Evolutionary conservation across 163 green algal species (phyloP), one percentile per base, ranked within the genome.

Genomic region (Scenedesmus sp.): DNA sequence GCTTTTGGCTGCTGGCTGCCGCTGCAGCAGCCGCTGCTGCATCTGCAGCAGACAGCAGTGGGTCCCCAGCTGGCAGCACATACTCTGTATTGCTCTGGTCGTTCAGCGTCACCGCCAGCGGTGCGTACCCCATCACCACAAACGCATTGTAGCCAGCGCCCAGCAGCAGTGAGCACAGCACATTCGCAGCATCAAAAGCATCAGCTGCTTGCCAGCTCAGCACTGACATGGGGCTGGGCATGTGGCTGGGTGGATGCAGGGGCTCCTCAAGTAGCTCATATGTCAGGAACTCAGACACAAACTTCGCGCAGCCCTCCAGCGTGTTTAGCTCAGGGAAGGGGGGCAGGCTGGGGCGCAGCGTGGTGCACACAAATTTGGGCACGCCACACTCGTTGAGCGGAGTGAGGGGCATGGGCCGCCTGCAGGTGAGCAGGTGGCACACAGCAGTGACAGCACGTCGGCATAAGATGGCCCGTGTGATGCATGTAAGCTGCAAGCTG

Each of bases 291-390:
- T 98, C 95, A 0, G 95, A 92, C 83, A 99, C 95, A 95, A 98
- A 99, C 84, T 85, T 94, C 4, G 88, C 81, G 86, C 96, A 96
- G 46, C 92, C 95, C 2, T 97, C 91, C 87, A 98, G 90, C 88
- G 97, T 94, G 86, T 98, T 96, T 70, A 99, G 94, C 93, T 99
- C 95, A 0, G 94, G 94, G 94, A 97, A 97, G 20, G 90, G 57
- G 16, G 76, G 92, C 57, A 92, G 54, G 60, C 94, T 96, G 12
- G 96, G 95, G 1, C 97, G 92, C 81, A 99, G 84, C 13, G 95
- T 98, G 66, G 94, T 98, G 94, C 97, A 99, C 66, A 98, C 94
- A 64, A 98, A 96, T 95, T 98, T 98, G 46, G 92, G 79, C 83
- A 96, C 87, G 46, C 95, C 96, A 84, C 95, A 98, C 94, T 99